Evolutionary conservation across 176 grass and related monocot genomes (phyloP).

Genomic region (Olyra latifolia): DNA sequence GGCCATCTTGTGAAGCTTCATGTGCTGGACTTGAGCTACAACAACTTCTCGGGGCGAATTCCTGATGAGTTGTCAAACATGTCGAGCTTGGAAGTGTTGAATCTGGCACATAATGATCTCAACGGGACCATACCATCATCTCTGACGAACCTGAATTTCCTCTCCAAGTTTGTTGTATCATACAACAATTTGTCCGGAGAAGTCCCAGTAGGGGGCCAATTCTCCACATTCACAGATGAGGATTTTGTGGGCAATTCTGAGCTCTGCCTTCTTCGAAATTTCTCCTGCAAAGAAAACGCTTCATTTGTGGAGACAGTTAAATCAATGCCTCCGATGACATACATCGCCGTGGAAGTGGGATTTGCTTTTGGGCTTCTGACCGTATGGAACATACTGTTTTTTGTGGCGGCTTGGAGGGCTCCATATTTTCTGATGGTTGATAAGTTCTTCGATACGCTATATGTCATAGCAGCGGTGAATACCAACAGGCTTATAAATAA

Average conservation of each 20-base stretch:
- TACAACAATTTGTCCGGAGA: slow-evolving; percentile 67
- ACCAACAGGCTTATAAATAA: slow-evolving; percentile 5
- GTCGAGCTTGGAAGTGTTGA: slow-evolving; percentile 64
- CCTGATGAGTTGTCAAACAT: slow-evolving; percentile 69
- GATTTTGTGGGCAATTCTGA: slow-evolving; percentile 72
- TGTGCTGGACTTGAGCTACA: slow-evolving; percentile 68
- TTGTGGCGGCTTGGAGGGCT: slow-evolving; percentile 3
- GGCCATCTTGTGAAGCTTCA: slow-evolving; percentile 59
- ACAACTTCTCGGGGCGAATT: slow-evolving; percentile 78
- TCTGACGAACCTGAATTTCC: slow-evolving; percentile 70
- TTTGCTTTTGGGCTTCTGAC: slow-evolving; percentile 5
- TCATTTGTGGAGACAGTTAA: background rate
- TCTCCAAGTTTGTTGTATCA: slow-evolving; percentile 77
- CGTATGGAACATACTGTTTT: background rate
- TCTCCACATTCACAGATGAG: slow-evolving; percentile 61
- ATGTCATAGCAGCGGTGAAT: background rate
- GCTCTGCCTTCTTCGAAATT: slow-evolving; percentile 49
- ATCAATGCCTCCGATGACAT: background rate
- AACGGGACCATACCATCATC: slow-evolving; percentile 74
- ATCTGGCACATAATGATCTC: slow-evolving; percentile 80
- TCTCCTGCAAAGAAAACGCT: background rate
- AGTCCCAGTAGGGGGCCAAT: slow-evolving; percentile 80
- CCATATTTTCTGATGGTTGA: background rate
- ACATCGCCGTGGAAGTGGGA: background rate
- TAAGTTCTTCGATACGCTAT: background rate